phyloP scores from a whole-genome alignment of 495 filamentous ascomycete genomes.

The Trichoderma erinaceum region DNA sequence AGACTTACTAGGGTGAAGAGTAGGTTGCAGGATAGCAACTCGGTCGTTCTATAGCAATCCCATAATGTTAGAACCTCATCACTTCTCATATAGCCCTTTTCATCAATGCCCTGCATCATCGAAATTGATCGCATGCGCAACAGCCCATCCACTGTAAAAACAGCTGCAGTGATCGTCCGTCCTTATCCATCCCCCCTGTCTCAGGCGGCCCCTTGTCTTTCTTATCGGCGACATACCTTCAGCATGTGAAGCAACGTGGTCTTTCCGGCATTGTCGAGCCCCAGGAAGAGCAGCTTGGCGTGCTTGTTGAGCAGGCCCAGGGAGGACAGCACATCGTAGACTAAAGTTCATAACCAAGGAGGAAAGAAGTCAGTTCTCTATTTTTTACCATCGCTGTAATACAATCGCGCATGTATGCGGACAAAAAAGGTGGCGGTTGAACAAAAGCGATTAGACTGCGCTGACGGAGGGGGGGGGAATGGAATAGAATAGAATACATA shows the following conservation, averaged over 20 bases:
- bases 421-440: not conserved
- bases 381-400: conserved; percentile 13
- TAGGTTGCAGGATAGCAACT: conserved; percentile 87
- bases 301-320: conserved; percentile 95
- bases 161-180: not conserved
- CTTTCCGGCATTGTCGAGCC: conserved; percentile 97
- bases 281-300: conserved; percentile 87
- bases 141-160: not conserved
- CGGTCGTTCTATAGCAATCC: conserved; percentile 66
- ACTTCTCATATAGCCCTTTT: not conserved
- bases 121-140: not conserved
- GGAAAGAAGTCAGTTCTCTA: conserved; percentile 21
- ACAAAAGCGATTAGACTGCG: not conserved
- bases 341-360: conserved; percentile 38
- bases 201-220: not conserved
- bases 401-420: not conserved
- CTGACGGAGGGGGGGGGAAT: no score
- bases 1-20: conserved; percentile 75
- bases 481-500: conserved; percentile 42
- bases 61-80: conserved; percentile 6
- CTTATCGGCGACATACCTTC: conserved; percentile 55
- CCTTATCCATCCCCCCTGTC: not conserved
- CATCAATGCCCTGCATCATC: not conserved
- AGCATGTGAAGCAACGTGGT: conserved; percentile 89
- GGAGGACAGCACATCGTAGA: conserved; percentile 86